These are phyloP conservation scores for Lignosus rhinocerotis DNA, from an alignment of 1,284 basidiomycete species.

Conservation along the genomic window DNA sequence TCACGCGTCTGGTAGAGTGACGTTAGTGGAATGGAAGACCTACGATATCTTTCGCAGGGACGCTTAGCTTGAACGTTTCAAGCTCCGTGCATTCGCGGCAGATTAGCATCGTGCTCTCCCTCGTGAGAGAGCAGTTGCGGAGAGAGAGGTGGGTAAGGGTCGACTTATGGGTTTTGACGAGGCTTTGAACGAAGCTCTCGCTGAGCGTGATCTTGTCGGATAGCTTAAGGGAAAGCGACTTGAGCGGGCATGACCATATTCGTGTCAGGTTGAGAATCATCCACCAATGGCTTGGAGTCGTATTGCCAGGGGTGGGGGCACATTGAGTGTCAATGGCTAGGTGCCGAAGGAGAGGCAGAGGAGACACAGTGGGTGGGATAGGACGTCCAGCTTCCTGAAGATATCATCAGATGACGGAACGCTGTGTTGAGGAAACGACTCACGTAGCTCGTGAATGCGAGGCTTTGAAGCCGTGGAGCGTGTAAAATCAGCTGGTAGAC, in stretches of 20 bases:
- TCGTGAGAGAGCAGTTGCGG: constrained; percentile 45
- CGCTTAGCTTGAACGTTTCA: constrained; percentile 49
- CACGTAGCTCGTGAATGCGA: constrained; percentile 61
- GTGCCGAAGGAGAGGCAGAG: constrained; percentile 49
- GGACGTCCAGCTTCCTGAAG: constrained; percentile 43
- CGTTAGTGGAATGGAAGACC: constrained; percentile 21
- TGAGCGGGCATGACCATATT: constrained; percentile 40
- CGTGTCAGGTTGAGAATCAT: constrained; percentile 38
- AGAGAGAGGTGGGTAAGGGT: constrained; percentile 49
- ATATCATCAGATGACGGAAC: not conserved
- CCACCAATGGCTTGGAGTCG: constrained; percentile 38
- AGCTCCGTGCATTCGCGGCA: constrained; percentile 46
- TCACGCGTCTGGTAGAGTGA: not conserved
- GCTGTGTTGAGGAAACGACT: constrained; percentile 15
- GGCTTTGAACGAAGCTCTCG: constrained; percentile 41
- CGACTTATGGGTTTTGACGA: constrained; percentile 44
- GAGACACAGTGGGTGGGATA: constrained; percentile 31
- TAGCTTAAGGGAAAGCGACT: constrained; percentile 51
- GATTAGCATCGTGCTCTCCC: constrained; percentile 42
- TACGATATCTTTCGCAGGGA: constrained; percentile 55
- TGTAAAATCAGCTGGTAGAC: constrained; percentile 47
- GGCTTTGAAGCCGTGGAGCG: constrained; percentile 54
- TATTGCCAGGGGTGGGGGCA: constrained; percentile 26
- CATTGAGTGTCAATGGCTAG: constrained; percentile 55
- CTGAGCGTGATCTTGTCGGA: constrained; percentile 44